phyloP scores from a whole-genome alignment of 1,284 basidiomycete genomes.

The Leccinum cinnamomeum region DNA sequence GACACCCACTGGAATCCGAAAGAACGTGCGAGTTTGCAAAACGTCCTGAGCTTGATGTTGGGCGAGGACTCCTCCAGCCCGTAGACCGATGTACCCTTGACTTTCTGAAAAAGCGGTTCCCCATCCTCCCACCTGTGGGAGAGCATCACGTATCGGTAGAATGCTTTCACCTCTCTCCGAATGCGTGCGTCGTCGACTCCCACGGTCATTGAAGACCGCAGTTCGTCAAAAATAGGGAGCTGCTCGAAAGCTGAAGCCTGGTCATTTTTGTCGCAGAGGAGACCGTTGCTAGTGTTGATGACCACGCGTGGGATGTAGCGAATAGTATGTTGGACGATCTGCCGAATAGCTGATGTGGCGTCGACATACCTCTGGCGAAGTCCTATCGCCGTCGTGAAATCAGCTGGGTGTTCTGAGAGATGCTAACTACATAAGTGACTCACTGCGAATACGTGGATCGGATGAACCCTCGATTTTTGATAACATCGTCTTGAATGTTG shows the following conservation, averaged over 20 bases:
- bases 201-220: slow-evolving; percentile 17
- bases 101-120: slow-evolving; percentile 10
- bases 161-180: slow-evolving; percentile 6
- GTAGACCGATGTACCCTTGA: slow-evolving; percentile 8
- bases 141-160: slow-evolving; percentile 22
- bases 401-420: neutral
- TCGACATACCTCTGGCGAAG: slow-evolving; percentile 1
- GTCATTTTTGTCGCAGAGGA: slow-evolving; percentile 1
- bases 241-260: slow-evolving; percentile 8
- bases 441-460: slow-evolving; percentile 2
- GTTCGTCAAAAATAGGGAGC: slow-evolving; percentile 5
- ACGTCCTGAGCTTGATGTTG: slow-evolving; percentile 7
- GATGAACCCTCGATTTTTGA: slow-evolving; percentile 1
- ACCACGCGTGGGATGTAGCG: slow-evolving; percentile 7
- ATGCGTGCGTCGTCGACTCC: slow-evolving; percentile 7
- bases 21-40: slow-evolving; percentile 6
- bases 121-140: slow-evolving; percentile 14
- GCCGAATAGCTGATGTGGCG: neutral
- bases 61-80: neutral
- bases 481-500: slow-evolving; percentile 5
- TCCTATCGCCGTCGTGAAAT: neutral
- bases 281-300: slow-evolving; percentile 8
- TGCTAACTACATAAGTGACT: neutral
- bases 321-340: neutral
- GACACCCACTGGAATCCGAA: slow-evolving; percentile 9